Base-by-base conservation (phyloP, 1,284 basidiomycete species). In the Thelephora terrestris region DNA sequence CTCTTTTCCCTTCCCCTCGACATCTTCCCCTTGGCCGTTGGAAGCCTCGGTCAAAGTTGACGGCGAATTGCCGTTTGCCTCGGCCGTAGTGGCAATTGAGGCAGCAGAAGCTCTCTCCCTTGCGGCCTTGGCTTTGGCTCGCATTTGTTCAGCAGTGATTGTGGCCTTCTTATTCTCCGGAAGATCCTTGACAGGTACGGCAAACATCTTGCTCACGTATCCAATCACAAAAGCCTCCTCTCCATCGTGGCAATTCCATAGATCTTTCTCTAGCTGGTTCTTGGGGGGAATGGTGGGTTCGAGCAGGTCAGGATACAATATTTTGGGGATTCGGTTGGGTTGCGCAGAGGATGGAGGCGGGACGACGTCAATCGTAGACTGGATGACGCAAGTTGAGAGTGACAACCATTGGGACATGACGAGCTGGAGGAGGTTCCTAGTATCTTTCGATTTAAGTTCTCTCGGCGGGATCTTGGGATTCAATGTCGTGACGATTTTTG, bases 141-240 rank as follows among this genome's bases (percentile, higher is more conserved):
- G 75, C 81, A 96, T 86, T 63, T 96, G 90, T 32, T 96, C 91
- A 0, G 89, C 90, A 0, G 86, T 91, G 48, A 92, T 61, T 23
- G 78, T 71, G 54, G 74, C 81, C 59, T 82, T 79, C 66, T 86
- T 90, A 62, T 85, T 84, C 58, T 94, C 85, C 0, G 95, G 95
- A 27, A 99, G 68, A 44, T 95, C 89, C 47, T 78, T 79, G 17
- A 68, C 70, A 20, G 80, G 70, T 1, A 98, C 85, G 0, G 93
- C 93, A 64, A 99, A 98, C 95, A 99, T 99, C 65, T 99, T 99
- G 73, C 91, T 96, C 47, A 99, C 88, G 63, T 95, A 96, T 4
- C 83, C 91, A 12, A 84, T 78, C n/a, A 92, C 71, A 48, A 69
- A 76, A 0, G 82, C 79, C 4, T 74, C 72, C 3, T 77, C 58